A percentile compares a stretch with the other conserved stretches of the same genome.
Evolutionary conservation across 257 asterid genomes (phyloP).

Genomic region (Fraxinus excelsior): DNA sequence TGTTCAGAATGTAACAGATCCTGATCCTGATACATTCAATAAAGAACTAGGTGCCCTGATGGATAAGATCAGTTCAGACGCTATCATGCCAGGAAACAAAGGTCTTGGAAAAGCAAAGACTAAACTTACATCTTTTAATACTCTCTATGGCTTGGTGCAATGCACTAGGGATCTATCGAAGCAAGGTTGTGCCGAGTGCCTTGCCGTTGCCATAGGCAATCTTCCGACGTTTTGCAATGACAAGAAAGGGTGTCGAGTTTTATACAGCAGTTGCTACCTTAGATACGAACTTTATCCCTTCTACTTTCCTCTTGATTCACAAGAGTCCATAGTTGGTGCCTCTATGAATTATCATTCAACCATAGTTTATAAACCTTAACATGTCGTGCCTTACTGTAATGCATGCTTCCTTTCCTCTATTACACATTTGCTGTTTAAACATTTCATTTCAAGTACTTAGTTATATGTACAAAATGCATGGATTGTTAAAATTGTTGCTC

Average conservation of each 20-base stretch:
- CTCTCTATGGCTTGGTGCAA: conserved; percentile 68
- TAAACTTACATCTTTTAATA: conserved; percentile 32
- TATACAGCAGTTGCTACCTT: conserved; percentile 65
- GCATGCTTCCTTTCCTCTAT: not conserved
- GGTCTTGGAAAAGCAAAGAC: conserved; percentile 66
- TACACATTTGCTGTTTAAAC: conserved; percentile 4
- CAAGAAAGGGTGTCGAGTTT: conserved; percentile 62
- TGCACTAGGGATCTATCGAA: conserved; percentile 68
- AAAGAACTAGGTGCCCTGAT: conserved; percentile 33
- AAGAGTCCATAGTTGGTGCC: conserved; percentile 16
- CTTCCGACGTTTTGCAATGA: conserved; percentile 40
- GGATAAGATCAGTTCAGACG: conserved; percentile 43
- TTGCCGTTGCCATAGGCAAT: conserved; percentile 55
- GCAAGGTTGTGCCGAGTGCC: conserved; percentile 59
- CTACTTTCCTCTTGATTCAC: conserved; percentile 58
- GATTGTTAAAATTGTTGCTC: too few species aligned
- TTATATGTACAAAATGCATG: not conserved
- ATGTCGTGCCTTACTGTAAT: not conserved
- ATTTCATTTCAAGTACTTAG: not conserved
- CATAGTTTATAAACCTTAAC: conserved; percentile 24
- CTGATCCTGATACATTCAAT: conserved; percentile 45
- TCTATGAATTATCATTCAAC: conserved; percentile 4
- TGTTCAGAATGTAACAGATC: conserved; percentile 53
- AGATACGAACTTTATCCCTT: conserved; percentile 79
- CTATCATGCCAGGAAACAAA: conserved; percentile 41